phyloP scores from a whole-genome alignment of 2,329 filamentous ascomycete genomes.

The Colletotrichum tabaci region DNA sequence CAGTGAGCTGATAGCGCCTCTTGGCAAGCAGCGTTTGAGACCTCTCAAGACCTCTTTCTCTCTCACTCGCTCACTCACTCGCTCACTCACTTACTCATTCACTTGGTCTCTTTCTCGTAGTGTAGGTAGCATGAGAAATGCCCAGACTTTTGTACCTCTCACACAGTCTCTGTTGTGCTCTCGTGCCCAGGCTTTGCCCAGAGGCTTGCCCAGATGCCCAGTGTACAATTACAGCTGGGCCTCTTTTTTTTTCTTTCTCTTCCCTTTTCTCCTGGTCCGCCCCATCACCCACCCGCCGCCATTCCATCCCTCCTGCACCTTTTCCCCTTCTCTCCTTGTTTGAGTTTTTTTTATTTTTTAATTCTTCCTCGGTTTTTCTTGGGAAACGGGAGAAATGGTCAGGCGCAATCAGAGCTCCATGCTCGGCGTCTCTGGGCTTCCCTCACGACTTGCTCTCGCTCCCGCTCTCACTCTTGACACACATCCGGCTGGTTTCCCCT shows the following conservation, averaged over 20 bases:
- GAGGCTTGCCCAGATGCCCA: slow-evolving; percentile 6
- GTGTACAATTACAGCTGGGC: slow-evolving; percentile 2
- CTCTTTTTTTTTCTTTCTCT: not conserved
- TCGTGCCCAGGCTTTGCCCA: slow-evolving; percentile 10
- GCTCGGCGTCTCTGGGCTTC: slow-evolving; percentile 37
- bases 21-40: slow-evolving; percentile 32
- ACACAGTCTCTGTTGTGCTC: not conserved
- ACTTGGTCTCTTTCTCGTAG: not conserved
- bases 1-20: slow-evolving; percentile 40
- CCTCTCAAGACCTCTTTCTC: slow-evolving; percentile 15
- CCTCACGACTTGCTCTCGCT: slow-evolving; percentile 1
- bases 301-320: not conserved
- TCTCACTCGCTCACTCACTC: not conserved
- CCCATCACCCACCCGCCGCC: not conserved
- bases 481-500: not conserved
- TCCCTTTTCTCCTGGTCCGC: not conserved
- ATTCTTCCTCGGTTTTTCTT: slow-evolving; percentile 30
- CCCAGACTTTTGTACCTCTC: slow-evolving; percentile 1
- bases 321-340: not conserved
- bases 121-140: not conserved
- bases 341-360: not conserved
- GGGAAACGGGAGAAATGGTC: slow-evolving; percentile 19
- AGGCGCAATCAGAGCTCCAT: slow-evolving; percentile 28
- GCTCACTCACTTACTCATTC: not conserved
- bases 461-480: too few species aligned